A percentile compares a stretch with the other conserved stretches of the same genome.
Evolutionary conservation across 306 rosid species (phyloP).

Genomic region (Parietaria judaica): DNA sequence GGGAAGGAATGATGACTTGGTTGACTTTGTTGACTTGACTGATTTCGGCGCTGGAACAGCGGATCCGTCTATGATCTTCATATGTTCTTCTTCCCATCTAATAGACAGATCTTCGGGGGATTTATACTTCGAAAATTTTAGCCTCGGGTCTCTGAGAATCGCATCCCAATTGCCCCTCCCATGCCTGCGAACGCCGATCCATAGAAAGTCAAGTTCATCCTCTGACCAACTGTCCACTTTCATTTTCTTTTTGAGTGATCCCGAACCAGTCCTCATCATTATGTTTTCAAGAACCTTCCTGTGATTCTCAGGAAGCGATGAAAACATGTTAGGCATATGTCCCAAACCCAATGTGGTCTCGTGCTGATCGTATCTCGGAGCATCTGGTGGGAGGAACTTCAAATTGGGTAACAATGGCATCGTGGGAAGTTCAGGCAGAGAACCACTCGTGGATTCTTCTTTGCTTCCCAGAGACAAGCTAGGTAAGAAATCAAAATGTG

Average conservation of each 20-base stretch:
- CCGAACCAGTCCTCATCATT: conserved; percentile 93
- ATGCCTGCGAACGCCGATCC: conserved; percentile 98
- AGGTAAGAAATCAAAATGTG: conserved; percentile 69
- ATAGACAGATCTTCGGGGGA: conserved; percentile 61
- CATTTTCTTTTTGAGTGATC: conserved; percentile 48
- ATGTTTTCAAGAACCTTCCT: conserved; percentile 96
- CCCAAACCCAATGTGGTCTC: conserved; percentile 79
- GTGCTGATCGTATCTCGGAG: conserved; percentile 56
- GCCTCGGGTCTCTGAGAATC: conserved; percentile 78
- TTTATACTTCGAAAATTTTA: conserved; percentile 73
- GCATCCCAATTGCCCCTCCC: conserved; percentile 94
- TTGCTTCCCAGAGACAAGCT: conserved; percentile 68
- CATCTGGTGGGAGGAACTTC: conserved; percentile 70
- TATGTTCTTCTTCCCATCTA: conserved; percentile 96
- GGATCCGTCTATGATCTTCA: conserved; percentile 74
- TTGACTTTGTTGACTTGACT: conserved; percentile 43
- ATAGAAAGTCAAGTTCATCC: conserved; percentile 95
- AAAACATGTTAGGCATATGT: conserved; percentile 48
- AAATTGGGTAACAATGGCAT: conserved; percentile 67
- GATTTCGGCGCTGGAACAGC: conserved; percentile 48
- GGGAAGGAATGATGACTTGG: conserved; percentile 62
- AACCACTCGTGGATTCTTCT: conserved; percentile 50
- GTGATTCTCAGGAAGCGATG: conserved; percentile 85
- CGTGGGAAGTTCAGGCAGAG: conserved; percentile 60
- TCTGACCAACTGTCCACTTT: conserved; percentile 86